Base-by-base conservation (phyloP, 106 monocot species). In the Acorus calamus region DNA sequence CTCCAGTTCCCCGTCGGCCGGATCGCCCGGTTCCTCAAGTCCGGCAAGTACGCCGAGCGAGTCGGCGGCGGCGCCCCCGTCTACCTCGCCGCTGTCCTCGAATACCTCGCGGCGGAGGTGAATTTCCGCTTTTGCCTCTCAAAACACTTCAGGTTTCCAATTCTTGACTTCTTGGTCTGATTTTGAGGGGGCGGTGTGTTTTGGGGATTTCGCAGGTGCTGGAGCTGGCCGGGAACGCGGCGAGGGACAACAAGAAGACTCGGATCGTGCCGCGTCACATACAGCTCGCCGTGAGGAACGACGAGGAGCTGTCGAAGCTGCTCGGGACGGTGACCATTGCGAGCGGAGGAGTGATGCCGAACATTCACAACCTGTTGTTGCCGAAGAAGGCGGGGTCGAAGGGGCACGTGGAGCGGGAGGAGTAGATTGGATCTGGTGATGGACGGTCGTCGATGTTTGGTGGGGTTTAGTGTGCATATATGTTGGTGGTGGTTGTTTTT, bases 301-400 rank as follows among this genome's bases (percentile, higher is more conserved):
- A 86, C 45, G 86, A 86, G 67, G 86, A 86, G 66, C 70, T 86
- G 47, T 73, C 76, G 44, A 86, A 78, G 76, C 68, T 86, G n/a
- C 67, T 86, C 4, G 86, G 82, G 0, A 14, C 73, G 1, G 86
- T 86, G 0, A 86, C 86, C 48, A 86, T 86, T 28, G 81, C 86
- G 52, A 81, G 66, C 5, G 81, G 86, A 3, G 86, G 86, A 4
- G 86, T 86, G 55, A 75, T 86, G 75, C 86, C 81, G 10, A 86
- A 86, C 63, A 86, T 86, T 52, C 78, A 86, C 73, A 76, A 70
- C 48, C 72, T 78, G 6, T 73, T 86, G n/a, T 79, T 86, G 4
- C 86, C 86, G 2, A 86, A 86, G 79, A 86, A 86, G 76, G 4
- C 73, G 2, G 85, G 75, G 5, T 45, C 48, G 7, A 28, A 28